These are phyloP conservation scores for Neoboletus brunneissimus DNA, from an alignment of 768 basidiomycete species.

Conservation along the genomic window DNA sequence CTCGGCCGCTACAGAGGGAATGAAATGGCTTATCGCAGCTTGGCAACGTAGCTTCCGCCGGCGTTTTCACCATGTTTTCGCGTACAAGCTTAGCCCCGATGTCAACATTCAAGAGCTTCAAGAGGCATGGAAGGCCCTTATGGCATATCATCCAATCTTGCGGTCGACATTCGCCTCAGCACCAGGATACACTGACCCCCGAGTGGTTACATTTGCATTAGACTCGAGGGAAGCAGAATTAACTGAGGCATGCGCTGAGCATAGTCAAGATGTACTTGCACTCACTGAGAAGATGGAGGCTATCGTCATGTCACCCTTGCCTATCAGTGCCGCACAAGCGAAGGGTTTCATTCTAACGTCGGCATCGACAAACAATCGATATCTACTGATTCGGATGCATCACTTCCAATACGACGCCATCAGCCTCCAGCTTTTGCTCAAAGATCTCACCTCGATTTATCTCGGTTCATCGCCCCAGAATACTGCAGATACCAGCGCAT, in stretches of 20 bases:
- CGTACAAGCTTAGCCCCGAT: constrained; percentile 33
- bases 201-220: constrained; percentile 25
- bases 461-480: constrained; percentile 21
- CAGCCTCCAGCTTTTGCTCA: constrained; percentile 40
- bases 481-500: constrained; percentile 27
- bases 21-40: constrained; percentile 40
- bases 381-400: constrained; percentile 37
- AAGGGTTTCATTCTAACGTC: constrained; percentile 20
- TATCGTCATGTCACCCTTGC: constrained; percentile 22
- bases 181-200: constrained; percentile 14
- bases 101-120: constrained; percentile 31
- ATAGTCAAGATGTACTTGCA: constrained; percentile 4
- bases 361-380: constrained; percentile 8
- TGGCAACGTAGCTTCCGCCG: constrained; percentile 43
- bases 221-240: constrained; percentile 4
- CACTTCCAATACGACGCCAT: constrained; percentile 53
- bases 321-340: constrained; percentile 19
- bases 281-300: constrained; percentile 22
- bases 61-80: constrained; percentile 45
- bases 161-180: constrained; percentile 41
- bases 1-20: constrained; percentile 27
- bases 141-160: constrained; percentile 38
- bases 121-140: constrained; percentile 38
- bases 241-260: constrained; percentile 8
- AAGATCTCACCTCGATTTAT: constrained; percentile 41